Base-by-base conservation (phyloP, 2,329 filamentous ascomycete genomes). In the Aspergillus arachidicola region DNA sequence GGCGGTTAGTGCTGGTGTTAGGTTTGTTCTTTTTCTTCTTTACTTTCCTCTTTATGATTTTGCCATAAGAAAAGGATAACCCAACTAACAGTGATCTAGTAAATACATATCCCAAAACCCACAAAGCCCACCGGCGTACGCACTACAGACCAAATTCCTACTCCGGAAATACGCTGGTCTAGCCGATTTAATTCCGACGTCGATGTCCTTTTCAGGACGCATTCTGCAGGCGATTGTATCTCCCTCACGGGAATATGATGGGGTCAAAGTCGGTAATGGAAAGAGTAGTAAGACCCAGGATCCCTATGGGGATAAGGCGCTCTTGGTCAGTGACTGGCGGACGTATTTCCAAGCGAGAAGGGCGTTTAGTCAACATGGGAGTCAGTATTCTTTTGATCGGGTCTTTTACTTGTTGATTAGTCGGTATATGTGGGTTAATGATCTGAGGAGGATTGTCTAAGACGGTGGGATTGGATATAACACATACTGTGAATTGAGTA, bases 361-460 rank as follows among this genome's bases (percentile, higher is more conserved):
- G 11, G 78, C 78, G 0, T 80, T 81, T 63, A 69, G 73, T 23
- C 74, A 75, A 53, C 78, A 81, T 62, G 64, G 64, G 38, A 79
- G 75, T 59, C 79, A 81, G 67, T 80, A 80, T 59, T 76, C 77
- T 1, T 80, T 78, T 77, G 78, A 80, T 60, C 71, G 79, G 19
- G 70, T 76, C 45, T 45, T 81, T 61, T 81, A 80, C 66, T 71
- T 80, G 72, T 61, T 80, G 1, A 54, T 78, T 10, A 79, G 77
- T 64, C 76, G 78, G 46, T 78, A 80, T 61, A 76, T 80, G 43
- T 81, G 79, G 79, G 78, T 78, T 64, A 81, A 81, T 59, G 68
- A 69, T 48, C 11, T 70, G 55, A 59, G 61, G 55, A 58, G 57
- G 55, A 21, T 69, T 34, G 30, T 16, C 11, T 62, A 6, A 45